These are phyloP conservation scores for Gossypium lobatum DNA, from an alignment of 441 rosid species.

Conservation along the genomic window DNA sequence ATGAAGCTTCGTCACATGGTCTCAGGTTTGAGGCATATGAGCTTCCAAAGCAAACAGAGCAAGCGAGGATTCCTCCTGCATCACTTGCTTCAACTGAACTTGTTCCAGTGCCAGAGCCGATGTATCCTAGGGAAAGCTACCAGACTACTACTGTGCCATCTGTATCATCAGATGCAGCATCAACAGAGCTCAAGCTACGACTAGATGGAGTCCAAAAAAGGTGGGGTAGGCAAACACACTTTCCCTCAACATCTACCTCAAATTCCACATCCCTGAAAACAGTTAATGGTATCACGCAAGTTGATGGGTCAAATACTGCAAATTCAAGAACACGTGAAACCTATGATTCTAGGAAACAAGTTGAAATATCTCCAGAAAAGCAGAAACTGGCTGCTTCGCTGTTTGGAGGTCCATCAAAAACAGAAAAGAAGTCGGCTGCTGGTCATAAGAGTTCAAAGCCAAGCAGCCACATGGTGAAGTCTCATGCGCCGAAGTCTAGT, in stretches of 20 bases:
- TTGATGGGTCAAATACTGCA: constrained; percentile 34
- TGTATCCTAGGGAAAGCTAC: constrained; percentile 54
- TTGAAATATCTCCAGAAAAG: constrained; percentile 72
- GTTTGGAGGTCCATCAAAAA: constrained; percentile 74
- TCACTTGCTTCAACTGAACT: constrained; percentile 54
- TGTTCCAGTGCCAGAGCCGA: constrained; percentile 69
- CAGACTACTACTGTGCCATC: constrained; percentile 37
- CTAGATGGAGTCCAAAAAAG: constrained; percentile 95
- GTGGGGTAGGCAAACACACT: constrained; percentile 80
- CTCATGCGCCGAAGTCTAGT: constrained; percentile 23
- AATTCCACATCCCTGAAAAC: constrained; percentile 42
- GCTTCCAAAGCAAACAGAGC: constrained; percentile 59
- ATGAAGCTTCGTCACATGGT: constrained; percentile 57
- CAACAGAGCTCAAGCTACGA: constrained; percentile 67
- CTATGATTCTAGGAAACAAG: constrained; percentile 55
- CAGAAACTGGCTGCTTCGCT: constrained; percentile 97
- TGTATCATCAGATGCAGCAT: constrained; percentile 51
- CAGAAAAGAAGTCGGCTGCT: constrained; percentile 54
- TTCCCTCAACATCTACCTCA: constrained; percentile 40
- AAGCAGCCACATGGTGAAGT: constrained; percentile 33
- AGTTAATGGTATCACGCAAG: constrained; percentile 40
- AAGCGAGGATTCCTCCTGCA: constrained; percentile 40
- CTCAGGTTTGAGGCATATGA: constrained; percentile 96
- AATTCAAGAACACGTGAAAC: constrained; percentile 39
- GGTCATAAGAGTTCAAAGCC: constrained; percentile 49